Evolutionary conservation across 495 filamentous ascomycete species (phyloP), one percentile per base, ranked within the genome.

Genomic region (Hypoxylon fragiforme): DNA sequence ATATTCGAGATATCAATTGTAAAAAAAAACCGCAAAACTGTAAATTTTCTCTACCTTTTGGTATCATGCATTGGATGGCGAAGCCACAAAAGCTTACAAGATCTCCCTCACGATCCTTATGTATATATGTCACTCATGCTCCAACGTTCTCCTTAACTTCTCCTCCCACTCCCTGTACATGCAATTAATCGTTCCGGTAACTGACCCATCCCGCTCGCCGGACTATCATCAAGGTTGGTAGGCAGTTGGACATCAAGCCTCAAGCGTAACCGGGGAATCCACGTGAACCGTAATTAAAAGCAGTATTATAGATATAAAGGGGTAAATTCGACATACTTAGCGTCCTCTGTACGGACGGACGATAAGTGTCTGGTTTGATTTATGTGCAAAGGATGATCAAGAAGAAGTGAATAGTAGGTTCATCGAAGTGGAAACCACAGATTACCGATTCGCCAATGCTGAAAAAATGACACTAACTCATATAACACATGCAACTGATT

Each of bases 221-320:
- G 36, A 55, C 42, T 35, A 39, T 42, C 51, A 44, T 28, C 24
- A 26, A 44, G 15, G 37, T 48, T 42, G 44, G 52, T 39, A 49
- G 47, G 26, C 45, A 28, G 38, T 40, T 40, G 57, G 62, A 50
- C 64, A 14, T 65, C 57, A 60, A 67, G 62, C 57, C 57, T 43
- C 36, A 44, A 15, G 19, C 34, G 28, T 39, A 43, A 44, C 47
- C 43, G 30, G 44, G 50, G 32, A 48, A 40, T 35, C 57, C 58
- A 49, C 24, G 35, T 40, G 58, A 67, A 65, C 65, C 65, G 62
- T 50, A 32, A 67, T 67, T 67, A 67, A 52, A 57, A 65, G 48
- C 20, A 56, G 46, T 50, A 41, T 3, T 57, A 54, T 54, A 34
- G 40, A 34, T 44, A 30, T 43, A 59, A 59, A 45, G 35, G 21